phyloP scores from a whole-genome alignment of 169 alveolate species.

The Plasmodium gallinaceum region DNA sequence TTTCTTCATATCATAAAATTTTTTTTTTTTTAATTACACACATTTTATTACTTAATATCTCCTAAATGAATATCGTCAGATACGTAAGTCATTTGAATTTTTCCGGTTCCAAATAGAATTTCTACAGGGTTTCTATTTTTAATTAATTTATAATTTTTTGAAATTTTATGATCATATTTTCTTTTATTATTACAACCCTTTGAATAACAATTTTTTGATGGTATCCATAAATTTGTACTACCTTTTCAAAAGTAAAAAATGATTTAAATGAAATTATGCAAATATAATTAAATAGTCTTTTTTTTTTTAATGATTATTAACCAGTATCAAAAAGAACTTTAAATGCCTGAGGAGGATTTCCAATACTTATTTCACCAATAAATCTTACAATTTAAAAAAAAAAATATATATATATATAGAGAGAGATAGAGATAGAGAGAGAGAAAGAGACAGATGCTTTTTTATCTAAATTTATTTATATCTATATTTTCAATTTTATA shows the following conservation, averaged over 20 bases:
- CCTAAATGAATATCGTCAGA: slow-evolving; percentile 72
- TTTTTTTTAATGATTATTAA: slow-evolving; percentile 26
- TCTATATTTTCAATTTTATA: not conserved
- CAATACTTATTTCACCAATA: slow-evolving; percentile 79
- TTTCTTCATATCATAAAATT: not conserved
- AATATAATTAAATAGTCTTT: not conserved
- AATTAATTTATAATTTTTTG: slow-evolving; percentile 60
- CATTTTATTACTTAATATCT: slow-evolving; percentile 42
- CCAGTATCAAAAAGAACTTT: slow-evolving; percentile 85
- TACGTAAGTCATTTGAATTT: slow-evolving; percentile 66
- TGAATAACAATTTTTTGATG: slow-evolving; percentile 79
- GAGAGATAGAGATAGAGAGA: too few relatives aligned
- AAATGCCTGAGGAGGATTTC: slow-evolving; percentile 86
- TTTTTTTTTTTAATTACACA: not conserved
- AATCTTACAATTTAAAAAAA: slow-evolving; percentile 43
- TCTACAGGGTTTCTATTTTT: slow-evolving; percentile 42
- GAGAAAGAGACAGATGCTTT: too few relatives aligned
- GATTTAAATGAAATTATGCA: not conserved
- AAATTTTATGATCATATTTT: slow-evolving; percentile 68
- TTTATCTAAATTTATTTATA: too few relatives aligned
- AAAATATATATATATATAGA: slow-evolving; percentile 1
- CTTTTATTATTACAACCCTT: slow-evolving; percentile 76
- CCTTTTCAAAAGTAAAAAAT: slow-evolving; percentile 60
- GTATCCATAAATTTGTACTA: slow-evolving; percentile 88
- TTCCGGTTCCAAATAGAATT: slow-evolving; percentile 69